Conservation (phyloP, 768 basidiomycete species). For the Boletus rubroflammeus region DNA sequence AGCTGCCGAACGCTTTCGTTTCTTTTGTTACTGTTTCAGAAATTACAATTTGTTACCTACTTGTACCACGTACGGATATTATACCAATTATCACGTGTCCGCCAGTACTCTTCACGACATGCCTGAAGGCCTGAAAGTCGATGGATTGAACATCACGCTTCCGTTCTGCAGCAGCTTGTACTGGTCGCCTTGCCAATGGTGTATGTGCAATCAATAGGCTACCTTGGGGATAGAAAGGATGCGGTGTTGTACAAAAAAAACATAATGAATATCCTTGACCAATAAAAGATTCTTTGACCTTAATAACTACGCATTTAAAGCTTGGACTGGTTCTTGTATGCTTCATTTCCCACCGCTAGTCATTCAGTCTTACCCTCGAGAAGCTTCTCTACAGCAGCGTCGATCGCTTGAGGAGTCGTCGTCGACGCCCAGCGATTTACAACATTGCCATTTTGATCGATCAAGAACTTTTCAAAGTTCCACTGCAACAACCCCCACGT, state of each 20-base stretch:
- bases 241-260: not conserved
- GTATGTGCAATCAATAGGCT: not conserved
- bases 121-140: not conserved
- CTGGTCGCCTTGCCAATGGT: not conserved
- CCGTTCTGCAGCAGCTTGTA: not conserved
- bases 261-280: not conserved
- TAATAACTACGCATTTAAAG: conserved; percentile 4
- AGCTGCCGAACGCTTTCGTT: not conserved
- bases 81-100: not conserved
- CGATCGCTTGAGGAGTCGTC: conserved; percentile 64
- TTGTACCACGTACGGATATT: not conserved
- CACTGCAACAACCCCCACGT: conserved; percentile 42
- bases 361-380: conserved; percentile 29
- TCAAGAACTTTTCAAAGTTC: conserved; percentile 90
- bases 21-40: not conserved
- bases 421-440: conserved; percentile 75
- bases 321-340: not conserved
- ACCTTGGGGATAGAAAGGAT: not conserved
- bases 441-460: conserved; percentile 74
- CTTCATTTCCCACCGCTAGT: conserved; percentile 5
- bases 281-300: not conserved
- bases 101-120: not conserved
- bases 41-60: not conserved
- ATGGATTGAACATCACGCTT: not conserved
- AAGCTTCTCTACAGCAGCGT: conserved; percentile 59